Evolutionary conservation across 2,329 filamentous ascomycete genomes (phyloP).

Genomic region (Nemania diffusa): DNA sequence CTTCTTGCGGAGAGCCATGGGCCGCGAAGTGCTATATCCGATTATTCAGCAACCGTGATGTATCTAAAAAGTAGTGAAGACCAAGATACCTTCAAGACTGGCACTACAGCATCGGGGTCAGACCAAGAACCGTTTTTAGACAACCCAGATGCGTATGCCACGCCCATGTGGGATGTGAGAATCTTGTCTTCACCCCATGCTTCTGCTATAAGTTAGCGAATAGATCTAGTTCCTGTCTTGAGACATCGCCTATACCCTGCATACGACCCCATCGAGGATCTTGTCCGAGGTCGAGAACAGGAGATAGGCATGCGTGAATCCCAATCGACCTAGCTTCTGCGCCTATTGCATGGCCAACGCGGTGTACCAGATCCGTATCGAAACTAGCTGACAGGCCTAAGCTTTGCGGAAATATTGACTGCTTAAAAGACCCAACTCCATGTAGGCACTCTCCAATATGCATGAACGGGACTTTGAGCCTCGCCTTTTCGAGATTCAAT

Average conservation of each 20-base stretch:
- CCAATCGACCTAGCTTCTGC: slow-evolving; percentile 57
- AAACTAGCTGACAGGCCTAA: slow-evolving; percentile 56
- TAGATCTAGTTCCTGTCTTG: not conserved
- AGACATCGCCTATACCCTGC: slow-evolving; percentile 49
- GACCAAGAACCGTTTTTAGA: slow-evolving; percentile 58
- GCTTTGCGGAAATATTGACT: slow-evolving; percentile 57
- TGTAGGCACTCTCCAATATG: slow-evolving; percentile 58
- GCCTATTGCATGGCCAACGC: slow-evolving; percentile 56
- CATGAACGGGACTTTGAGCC: slow-evolving; percentile 54
- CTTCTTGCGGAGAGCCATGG: slow-evolving; percentile 55
- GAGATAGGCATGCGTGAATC: slow-evolving; percentile 57
- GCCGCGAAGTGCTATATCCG: slow-evolving; percentile 54
- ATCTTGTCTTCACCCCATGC: slow-evolving; percentile 60
- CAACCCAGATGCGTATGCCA: slow-evolving; percentile 55
- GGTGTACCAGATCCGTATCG: slow-evolving; percentile 55
- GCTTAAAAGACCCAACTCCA: slow-evolving; percentile 57
- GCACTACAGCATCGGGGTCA: slow-evolving; percentile 55
- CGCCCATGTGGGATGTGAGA: slow-evolving; percentile 57
- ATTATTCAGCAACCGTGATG: not conserved
- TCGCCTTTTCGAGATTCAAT: slow-evolving; percentile 52
- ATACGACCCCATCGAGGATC: slow-evolving; percentile 57
- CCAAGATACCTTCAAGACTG: slow-evolving; percentile 53
- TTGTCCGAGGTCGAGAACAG: slow-evolving; percentile 57
- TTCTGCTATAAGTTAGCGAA: slow-evolving; percentile 44
- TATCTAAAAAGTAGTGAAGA: not conserved